A percentile compares a stretch with the other conserved stretches of the same genome.
phyloP scores from a whole-genome alignment of 2,329 filamentous ascomycete genomes.

The Nigrospora osmanthi region DNA sequence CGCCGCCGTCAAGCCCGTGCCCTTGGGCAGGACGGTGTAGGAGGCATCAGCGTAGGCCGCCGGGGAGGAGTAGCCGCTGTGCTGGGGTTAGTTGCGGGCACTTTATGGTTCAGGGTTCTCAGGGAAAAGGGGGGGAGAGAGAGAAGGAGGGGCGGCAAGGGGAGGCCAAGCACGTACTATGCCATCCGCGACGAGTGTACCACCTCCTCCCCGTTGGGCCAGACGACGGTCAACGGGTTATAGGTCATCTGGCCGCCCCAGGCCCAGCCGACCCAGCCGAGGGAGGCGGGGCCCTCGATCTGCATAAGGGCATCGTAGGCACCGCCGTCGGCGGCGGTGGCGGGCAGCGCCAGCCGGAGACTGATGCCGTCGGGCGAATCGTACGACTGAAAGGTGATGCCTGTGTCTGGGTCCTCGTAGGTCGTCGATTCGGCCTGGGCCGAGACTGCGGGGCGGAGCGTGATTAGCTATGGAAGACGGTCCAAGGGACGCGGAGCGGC shows the following conservation, averaged over 20 bases:
- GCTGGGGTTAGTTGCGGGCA: conserved; percentile 1
- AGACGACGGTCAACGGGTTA: conserved; percentile 30
- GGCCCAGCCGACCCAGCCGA: conserved; percentile 31
- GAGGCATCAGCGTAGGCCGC: conserved; percentile 19
- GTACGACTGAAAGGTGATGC: conserved; percentile 34
- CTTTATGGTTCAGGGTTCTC: too few relatives aligned
- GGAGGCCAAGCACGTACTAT: conserved; percentile 20
- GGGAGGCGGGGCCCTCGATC: conserved; percentile 24
- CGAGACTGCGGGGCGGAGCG: conserved; percentile 11
- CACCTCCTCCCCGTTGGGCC: conserved; percentile 27
- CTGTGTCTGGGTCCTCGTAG: conserved; percentile 27
- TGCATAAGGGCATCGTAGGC: conserved; percentile 30
- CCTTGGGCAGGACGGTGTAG: conserved; percentile 23
- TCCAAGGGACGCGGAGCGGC: neutral
- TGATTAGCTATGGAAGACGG: neutral
- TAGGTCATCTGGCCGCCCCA: conserved; percentile 34
- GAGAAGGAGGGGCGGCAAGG: neutral
- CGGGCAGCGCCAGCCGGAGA: conserved; percentile 25
- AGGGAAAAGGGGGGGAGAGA: neutral
- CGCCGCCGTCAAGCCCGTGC: conserved; percentile 23
- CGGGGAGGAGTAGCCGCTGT: conserved; percentile 26
- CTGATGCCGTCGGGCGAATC: conserved; percentile 24
- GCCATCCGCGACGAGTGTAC: conserved; percentile 30
- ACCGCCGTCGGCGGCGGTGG: conserved; percentile 14
- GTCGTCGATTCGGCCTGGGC: conserved; percentile 24